phyloP scores from a whole-genome alignment of 2,329 filamentous ascomycete species.

The Xylaria arbuscula region DNA sequence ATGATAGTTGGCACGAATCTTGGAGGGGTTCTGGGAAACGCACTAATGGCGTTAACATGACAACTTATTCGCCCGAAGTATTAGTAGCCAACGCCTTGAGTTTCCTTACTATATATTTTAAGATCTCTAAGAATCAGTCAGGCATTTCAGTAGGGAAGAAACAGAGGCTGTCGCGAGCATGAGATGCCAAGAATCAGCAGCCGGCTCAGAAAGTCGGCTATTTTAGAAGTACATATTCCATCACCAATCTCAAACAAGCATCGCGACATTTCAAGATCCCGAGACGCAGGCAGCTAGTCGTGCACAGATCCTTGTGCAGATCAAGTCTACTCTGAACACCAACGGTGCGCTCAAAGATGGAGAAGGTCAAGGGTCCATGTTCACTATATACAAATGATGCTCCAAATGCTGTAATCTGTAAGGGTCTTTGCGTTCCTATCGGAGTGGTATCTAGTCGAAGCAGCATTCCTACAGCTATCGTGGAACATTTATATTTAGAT shows the following conservation, averaged over 20 bases:
- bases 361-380: not conserved
- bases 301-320: constrained; percentile 17
- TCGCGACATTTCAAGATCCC: constrained; percentile 25
- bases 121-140: constrained; percentile 12
- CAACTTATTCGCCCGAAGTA: no score
- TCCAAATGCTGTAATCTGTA: not conserved
- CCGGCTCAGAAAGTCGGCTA: constrained; percentile 16
- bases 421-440: constrained; percentile 17
- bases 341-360: not conserved
- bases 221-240: constrained; percentile 20
- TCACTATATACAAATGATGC: not conserved
- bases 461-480: not conserved
- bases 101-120: not conserved
- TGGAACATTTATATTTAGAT: not conserved
- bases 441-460: constrained; percentile 8
- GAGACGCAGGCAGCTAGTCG: not conserved
- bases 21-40: no score
- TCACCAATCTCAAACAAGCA: constrained; percentile 18
- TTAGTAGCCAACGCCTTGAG: no score
- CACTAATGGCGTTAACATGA: no score
- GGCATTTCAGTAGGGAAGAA: constrained; percentile 10
- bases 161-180: constrained; percentile 18
- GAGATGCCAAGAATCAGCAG: constrained; percentile 8
- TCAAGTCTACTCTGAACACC: constrained; percentile 8
- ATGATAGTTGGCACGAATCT: no score